Base-by-base conservation (phyloP, 139 green algal genomes). In the Coelastrella sp. region DNA sequence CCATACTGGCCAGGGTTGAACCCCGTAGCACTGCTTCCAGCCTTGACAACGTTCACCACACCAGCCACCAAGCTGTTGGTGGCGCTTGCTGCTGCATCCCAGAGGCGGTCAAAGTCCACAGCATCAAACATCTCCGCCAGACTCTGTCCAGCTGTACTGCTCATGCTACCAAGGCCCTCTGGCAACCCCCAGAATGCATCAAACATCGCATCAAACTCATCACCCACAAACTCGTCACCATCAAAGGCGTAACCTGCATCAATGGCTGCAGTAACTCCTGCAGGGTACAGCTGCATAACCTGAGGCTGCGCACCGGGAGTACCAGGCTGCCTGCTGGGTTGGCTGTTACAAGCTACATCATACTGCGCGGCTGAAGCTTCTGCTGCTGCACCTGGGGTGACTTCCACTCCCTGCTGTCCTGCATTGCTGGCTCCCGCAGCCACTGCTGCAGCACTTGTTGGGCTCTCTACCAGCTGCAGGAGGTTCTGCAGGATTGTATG, bases 361-460 rank as follows among this genome's bases (percentile, higher is more conserved):
- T n/a, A 34, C 66, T 78, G 35, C 38, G 38, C 69, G 57, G 69
- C 35, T 74, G 66, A 30, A 21, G 43, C 69, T 21, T 59, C 69
- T 78, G 69, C 37, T 78, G 69, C 69, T 43, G 15, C 21, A n/a
- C 40, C 66, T 15, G 66, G 66, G 3, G 32, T 21, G 7, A 38
- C 66, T 8, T 41, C 37, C 23, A 43, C 72, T 19, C 32, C n/a
- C 34, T 40, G 34, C 45, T 41, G 19, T n/a, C 1, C 72, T 37
- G 38, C 72, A 79, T 41, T 37, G 35, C 27, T 25, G 11, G 71
- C n/a, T 6, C 25, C 43, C 17, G 34, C 71, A 9, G 43, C 71
- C 23, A 53, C 71, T 50, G 71, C 72, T 38, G 72, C 38, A 57
- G 68, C 68, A 35, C 68, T 77, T 23, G 23, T 48, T 37, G 68